These are phyloP conservation scores for Solanum virginianum DNA, from an alignment of 257 asterid genomes.

Conservation along the genomic window DNA sequence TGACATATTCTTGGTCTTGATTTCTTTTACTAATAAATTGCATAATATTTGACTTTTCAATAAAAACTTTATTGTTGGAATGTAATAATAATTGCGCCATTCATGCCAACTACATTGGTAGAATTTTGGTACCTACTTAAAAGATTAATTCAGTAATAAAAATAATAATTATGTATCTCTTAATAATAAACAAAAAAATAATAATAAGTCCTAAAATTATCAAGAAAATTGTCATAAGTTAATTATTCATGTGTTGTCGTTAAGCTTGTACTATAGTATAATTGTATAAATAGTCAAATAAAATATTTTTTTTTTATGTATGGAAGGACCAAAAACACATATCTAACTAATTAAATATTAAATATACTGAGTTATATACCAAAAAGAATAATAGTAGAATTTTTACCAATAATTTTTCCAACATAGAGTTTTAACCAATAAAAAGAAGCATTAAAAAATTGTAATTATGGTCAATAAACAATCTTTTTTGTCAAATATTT, in stretches of 20 bases:
- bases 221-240: background rate
- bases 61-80: background rate
- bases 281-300: background rate
- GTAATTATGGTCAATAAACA: background rate
- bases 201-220: background rate
- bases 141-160: background rate
- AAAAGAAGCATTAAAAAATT: background rate
- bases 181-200: background rate
- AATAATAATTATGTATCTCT: background rate
- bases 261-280: background rate
- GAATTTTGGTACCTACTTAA: background rate
- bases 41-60: background rate
- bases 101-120: slow-evolving; percentile 1
- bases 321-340: background rate
- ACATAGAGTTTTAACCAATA: background rate
- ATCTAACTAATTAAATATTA: background rate
- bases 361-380: too few relatives aligned
- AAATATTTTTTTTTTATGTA: background rate
- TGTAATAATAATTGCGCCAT: slow-evolving; percentile 7
- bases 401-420: background rate
- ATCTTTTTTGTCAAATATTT: background rate
- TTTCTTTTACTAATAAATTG: background rate
- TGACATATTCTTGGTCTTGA: background rate
- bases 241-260: background rate
- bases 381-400: background rate